These are phyloP conservation scores for Macaranga tanarius DNA, from an alignment of 441 rosid genomes.

Conservation along the genomic window DNA sequence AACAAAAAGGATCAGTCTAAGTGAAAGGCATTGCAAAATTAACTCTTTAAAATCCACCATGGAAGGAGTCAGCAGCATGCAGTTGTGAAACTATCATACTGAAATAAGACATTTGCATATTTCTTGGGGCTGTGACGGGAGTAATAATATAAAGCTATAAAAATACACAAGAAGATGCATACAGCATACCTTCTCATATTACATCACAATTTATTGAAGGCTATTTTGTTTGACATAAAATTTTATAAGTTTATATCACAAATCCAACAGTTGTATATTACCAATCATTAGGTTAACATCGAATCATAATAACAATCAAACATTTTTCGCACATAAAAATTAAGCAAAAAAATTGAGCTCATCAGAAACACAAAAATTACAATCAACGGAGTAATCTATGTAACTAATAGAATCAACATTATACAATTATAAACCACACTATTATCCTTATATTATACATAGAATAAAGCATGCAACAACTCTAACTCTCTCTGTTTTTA, in stretches of 20 bases:
- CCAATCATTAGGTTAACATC: background rate
- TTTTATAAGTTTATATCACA: background rate
- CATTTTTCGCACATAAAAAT: background rate
- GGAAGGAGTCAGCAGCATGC: background rate
- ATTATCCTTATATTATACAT: background rate
- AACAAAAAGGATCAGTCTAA: constrained; percentile 22
- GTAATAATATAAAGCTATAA: background rate
- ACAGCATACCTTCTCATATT: background rate
- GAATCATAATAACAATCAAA: background rate
- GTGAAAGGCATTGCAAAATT: constrained; percentile 6
- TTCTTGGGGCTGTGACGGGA: no score
- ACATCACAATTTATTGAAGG: background rate
- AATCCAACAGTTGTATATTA: no score
- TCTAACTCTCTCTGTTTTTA: background rate
- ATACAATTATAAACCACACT: background rate
- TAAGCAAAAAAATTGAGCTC: background rate
- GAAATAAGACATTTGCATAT: no score
- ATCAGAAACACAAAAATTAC: background rate
- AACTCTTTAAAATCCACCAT: background rate
- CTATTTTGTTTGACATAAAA: background rate
- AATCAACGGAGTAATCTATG: no score
- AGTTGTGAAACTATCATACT: background rate
- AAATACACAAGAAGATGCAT: background rate
- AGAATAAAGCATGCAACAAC: constrained; percentile 5
- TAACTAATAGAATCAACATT: background rate